Conservation (phyloP, 768 basidiomycete genomes). For the Pleurotus ostreatus region DNA sequence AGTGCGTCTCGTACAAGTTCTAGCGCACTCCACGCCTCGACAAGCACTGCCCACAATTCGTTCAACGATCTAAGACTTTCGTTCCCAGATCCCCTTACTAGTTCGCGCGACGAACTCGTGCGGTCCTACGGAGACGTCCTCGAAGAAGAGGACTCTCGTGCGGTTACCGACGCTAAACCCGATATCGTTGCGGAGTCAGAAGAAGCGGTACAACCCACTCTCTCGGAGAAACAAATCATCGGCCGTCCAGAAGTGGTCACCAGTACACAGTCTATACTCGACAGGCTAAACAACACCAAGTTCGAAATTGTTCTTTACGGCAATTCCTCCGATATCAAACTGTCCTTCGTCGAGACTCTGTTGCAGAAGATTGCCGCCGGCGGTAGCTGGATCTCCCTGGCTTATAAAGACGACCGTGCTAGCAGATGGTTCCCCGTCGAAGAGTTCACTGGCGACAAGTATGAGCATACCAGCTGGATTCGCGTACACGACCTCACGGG, state of each 20-base stretch:
- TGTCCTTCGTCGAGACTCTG: conserved; percentile 56
- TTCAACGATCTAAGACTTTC: conserved; percentile 74
- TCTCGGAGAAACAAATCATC: background rate
- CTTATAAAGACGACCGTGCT: conserved; percentile 17
- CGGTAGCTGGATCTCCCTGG: conserved; percentile 28
- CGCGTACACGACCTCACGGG: conserved; percentile 36
- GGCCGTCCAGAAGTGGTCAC: background rate
- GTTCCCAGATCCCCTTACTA: conserved; percentile 80
- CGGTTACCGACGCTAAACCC: background rate
- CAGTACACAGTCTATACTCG: conserved; percentile 12
- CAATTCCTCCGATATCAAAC: conserved; percentile 51
- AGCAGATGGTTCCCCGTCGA: conserved; percentile 26
- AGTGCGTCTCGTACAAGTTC: conserved; percentile 69
- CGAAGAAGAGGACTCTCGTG: conserved; percentile 19
- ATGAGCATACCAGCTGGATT: conserved; percentile 24
- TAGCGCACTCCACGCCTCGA: conserved; percentile 34
- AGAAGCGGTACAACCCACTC: conserved; percentile 1
- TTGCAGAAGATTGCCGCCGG: conserved; percentile 49
- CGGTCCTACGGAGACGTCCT: conserved; percentile 54
- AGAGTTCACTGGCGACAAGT: conserved; percentile 19
- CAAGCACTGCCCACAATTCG: conserved; percentile 52
- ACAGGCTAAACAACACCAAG: conserved; percentile 19
- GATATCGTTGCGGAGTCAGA: background rate
- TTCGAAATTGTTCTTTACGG: conserved; percentile 72
- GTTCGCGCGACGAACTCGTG: conserved; percentile 59